phyloP scores from a whole-genome alignment of 768 basidiomycete genomes.

The Trametopsis cervina region DNA sequence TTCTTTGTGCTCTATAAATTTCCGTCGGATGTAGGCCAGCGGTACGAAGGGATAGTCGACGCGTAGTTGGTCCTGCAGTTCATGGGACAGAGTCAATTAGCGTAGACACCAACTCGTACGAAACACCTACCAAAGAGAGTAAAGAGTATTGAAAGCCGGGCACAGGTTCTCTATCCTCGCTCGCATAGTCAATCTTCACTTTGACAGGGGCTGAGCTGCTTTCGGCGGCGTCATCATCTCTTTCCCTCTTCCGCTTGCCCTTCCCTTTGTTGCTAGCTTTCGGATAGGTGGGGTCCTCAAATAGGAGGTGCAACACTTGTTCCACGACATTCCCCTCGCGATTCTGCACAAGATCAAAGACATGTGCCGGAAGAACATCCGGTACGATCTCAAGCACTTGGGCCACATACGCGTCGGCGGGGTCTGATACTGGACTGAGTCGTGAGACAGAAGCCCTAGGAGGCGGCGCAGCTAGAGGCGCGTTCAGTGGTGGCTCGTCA shows the following conservation, averaged over 20 bases:
- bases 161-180: constrained; percentile 34
- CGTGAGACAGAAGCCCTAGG: background rate
- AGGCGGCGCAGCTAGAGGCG: background rate
- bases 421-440: background rate
- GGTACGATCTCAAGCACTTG: constrained; percentile 65
- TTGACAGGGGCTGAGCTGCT: constrained; percentile 15
- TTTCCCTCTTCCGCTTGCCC: constrained; percentile 36
- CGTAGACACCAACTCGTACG: too few relatives aligned
- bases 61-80: constrained; percentile 42
- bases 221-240: constrained; percentile 19
- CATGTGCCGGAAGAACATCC: constrained; percentile 55
- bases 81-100: too few relatives aligned
- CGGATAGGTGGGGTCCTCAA: constrained; percentile 59
- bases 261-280: constrained; percentile 37
- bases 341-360: constrained; percentile 38
- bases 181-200: constrained; percentile 48
- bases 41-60: constrained; percentile 53
- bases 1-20: constrained; percentile 28
- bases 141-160: constrained; percentile 42
- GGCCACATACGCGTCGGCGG: constrained; percentile 27
- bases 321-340: constrained; percentile 40
- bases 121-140: constrained; percentile 42
- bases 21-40: constrained; percentile 43
- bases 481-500: background rate
- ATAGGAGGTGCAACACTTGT: constrained; percentile 48